Conservation (phyloP, 177 flowering plant species). For the Vitis hybrid region DNA sequence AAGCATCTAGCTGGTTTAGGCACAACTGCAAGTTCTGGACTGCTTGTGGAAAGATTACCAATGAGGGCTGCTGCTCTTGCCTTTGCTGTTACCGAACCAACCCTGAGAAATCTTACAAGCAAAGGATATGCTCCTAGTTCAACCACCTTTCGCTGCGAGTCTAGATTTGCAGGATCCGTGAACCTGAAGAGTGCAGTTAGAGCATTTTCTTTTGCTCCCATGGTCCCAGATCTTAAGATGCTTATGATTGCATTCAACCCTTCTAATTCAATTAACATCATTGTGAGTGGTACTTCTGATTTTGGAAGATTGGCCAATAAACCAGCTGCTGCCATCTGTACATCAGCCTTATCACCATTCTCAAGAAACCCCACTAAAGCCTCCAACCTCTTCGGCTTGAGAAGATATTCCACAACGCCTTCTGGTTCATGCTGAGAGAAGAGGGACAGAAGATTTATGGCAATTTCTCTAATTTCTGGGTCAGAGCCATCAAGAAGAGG, state of each 20-base stretch:
- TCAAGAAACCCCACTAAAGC: constrained; percentile 55
- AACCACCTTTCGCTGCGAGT: constrained; percentile 49
- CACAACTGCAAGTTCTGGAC: constrained; percentile 30
- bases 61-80: constrained; percentile 65
- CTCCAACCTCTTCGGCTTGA: constrained; percentile 51
- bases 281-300: constrained; percentile 54
- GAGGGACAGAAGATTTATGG: constrained; percentile 52
- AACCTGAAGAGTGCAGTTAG: constrained; percentile 65
- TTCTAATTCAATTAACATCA: constrained; percentile 44
- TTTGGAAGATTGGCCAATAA: constrained; percentile 67
- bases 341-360: constrained; percentile 36
- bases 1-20: constrained; percentile 27
- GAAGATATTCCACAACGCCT: constrained; percentile 62
- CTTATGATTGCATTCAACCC: constrained; percentile 46
- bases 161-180: constrained; percentile 55
- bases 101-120: constrained; percentile 41
- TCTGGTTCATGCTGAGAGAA: constrained; percentile 59
- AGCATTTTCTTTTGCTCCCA: constrained; percentile 70
- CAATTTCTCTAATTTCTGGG: constrained; percentile 49
- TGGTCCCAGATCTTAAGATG: constrained; percentile 45
- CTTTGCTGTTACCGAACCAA: constrained; percentile 45
- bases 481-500: constrained; percentile 60
- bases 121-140: constrained; percentile 49
- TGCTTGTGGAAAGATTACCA: constrained; percentile 55
- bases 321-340: constrained; percentile 67